Evolutionary conservation across 768 basidiomycete species (phyloP).

Genomic region (Russula sp.): DNA sequence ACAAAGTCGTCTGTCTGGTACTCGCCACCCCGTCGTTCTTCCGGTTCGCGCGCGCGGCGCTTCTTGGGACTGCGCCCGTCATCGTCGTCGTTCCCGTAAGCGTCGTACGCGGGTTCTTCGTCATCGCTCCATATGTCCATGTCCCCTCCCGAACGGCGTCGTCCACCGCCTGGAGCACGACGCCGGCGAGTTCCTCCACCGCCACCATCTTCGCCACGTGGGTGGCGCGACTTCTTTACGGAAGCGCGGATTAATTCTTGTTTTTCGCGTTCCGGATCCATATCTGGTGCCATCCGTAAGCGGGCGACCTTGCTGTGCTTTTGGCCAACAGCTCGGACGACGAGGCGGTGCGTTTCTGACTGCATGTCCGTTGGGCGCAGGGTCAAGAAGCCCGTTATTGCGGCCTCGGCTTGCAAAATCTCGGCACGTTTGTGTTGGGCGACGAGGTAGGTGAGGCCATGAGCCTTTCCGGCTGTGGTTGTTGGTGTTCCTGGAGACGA

Average conservation of each 20-base stretch:
- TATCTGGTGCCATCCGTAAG: constrained; percentile 74
- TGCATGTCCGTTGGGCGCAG: constrained; percentile 88
- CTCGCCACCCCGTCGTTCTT: constrained; percentile 57
- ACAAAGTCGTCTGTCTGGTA: constrained; percentile 86
- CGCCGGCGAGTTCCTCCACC: constrained; percentile 50
- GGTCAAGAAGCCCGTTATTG: constrained; percentile 79
- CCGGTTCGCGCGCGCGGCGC: constrained; percentile 36
- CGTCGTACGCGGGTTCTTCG: constrained; percentile 50
- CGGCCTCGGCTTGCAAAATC: constrained; percentile 82
- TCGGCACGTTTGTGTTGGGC: constrained; percentile 85
- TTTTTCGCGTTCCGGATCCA: constrained; percentile 73
- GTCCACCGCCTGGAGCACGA: constrained; percentile 29
- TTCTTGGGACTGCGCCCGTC: constrained; percentile 49
- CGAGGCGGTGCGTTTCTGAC: constrained; percentile 83
- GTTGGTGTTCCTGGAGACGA: constrained; percentile 29
- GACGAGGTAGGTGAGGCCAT: constrained; percentile 85
- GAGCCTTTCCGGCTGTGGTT: constrained; percentile 44
- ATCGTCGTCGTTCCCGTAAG: constrained; percentile 42
- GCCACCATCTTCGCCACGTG: constrained; percentile 48
- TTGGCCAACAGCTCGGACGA: constrained; percentile 82
- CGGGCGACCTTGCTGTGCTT: constrained; percentile 80
- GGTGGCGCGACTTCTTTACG: constrained; percentile 61
- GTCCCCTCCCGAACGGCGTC: constrained; percentile 38
- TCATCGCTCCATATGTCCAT: constrained; percentile 66
- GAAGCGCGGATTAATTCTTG: constrained; percentile 62